A percentile compares a stretch with the other conserved stretches of the same genome.
Conservation (phyloP, 306 rosid genomes). For the Carpinus fangiana region DNA sequence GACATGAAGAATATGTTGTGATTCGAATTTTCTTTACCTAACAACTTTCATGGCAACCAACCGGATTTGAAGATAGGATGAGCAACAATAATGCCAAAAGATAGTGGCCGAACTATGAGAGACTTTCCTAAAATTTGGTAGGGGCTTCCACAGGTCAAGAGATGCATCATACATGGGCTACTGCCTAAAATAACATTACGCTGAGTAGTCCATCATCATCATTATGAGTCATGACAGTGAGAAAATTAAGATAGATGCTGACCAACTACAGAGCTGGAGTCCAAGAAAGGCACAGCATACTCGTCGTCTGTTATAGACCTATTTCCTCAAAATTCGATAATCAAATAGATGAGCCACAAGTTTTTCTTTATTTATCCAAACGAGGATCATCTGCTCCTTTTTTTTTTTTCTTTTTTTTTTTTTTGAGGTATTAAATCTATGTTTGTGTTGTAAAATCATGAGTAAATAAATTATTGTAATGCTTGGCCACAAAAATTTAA, state of each 20-base stretch:
- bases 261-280: not conserved
- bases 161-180: not conserved
- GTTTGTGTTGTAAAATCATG: not conserved
- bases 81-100: not conserved
- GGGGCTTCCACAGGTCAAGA: not conserved
- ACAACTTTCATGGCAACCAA: not conserved
- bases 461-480: not conserved
- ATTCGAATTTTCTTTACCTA: constrained; percentile 6
- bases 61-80: not conserved
- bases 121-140: no score
- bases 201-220: not conserved
- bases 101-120: not conserved
- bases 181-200: not conserved
- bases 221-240: not conserved
- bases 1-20: not conserved
- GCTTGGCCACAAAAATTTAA: not conserved
- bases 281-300: not conserved
- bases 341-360: no score
- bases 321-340: no score
- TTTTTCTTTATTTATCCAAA: no score
- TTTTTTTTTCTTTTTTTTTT: no score
- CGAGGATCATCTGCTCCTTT: no score
- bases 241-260: not conserved
- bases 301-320: not conserved
- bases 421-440: not conserved